Evolutionary conservation across 2,329 filamentous ascomycete species (phyloP).

Genomic region (Ceratocystis cubensis): DNA sequence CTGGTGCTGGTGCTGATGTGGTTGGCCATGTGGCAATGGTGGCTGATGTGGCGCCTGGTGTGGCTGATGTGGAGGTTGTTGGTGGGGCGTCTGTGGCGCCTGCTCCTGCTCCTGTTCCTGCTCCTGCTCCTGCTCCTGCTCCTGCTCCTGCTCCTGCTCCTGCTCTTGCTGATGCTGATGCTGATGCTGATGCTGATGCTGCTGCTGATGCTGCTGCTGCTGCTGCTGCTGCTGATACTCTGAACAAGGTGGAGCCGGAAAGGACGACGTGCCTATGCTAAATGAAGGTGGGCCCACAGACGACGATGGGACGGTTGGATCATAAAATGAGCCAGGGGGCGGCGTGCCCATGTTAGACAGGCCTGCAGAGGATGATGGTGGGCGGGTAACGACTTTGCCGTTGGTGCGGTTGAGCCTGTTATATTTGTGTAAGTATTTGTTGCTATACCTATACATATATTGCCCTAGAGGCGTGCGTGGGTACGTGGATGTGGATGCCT

Average conservation of each 20-base stretch:
- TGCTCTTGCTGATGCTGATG: background rate
- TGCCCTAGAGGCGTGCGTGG: background rate
- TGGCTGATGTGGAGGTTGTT: background rate
- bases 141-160: background rate
- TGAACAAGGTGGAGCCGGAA: background rate
- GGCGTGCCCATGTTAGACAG: constrained; percentile 4
- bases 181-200: background rate
- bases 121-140: background rate
- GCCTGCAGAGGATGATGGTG: constrained; percentile 8
- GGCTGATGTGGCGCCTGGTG: background rate
- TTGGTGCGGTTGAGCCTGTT: constrained; percentile 18
- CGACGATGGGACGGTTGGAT: background rate
- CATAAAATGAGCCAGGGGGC: background rate
- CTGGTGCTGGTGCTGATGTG: background rate
- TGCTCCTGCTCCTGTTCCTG: background rate
- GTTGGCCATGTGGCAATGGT: background rate
- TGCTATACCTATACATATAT: background rate
- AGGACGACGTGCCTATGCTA: background rate
- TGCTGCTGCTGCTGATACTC: background rate
- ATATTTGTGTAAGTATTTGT: background rate
- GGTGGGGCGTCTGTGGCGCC: background rate
- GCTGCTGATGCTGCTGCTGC: background rate
- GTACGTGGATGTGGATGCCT: background rate
- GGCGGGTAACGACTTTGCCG: constrained; percentile 17
- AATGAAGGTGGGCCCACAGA: background rate